These are phyloP conservation scores for Datisca glomerata DNA, from an alignment of 306 rosid species.

Conservation along the genomic window DNA sequence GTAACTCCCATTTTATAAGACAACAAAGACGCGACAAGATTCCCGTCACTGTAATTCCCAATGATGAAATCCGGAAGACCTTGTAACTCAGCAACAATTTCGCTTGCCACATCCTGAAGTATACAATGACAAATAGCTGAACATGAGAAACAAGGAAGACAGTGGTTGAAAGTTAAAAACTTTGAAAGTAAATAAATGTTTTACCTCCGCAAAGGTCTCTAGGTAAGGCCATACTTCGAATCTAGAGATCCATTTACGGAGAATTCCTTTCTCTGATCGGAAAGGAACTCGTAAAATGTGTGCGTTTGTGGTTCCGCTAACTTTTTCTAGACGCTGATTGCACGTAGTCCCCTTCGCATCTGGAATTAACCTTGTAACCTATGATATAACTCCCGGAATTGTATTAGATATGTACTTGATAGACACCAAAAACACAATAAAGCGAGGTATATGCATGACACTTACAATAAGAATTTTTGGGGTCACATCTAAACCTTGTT, in stretches of 20 bases:
- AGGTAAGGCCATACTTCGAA: conserved; percentile 93
- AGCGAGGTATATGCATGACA: too few species aligned
- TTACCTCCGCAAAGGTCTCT: conserved; percentile 87
- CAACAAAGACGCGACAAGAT: conserved; percentile 85
- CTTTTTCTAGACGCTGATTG: conserved; percentile 88
- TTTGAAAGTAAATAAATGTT: background rate
- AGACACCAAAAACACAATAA: background rate
- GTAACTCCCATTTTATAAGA: conserved; percentile 88
- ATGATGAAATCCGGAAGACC: conserved; percentile 76
- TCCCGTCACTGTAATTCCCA: conserved; percentile 95
- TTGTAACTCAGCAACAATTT: conserved; percentile 73
- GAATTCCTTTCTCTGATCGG: conserved; percentile 60
- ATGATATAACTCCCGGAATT: conserved; percentile 4
- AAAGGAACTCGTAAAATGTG: conserved; percentile 92
- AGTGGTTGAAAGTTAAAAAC: background rate
- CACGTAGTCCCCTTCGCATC: conserved; percentile 91
- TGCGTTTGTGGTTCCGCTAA: conserved; percentile 65
- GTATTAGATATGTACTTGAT: background rate
- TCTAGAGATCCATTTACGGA: conserved; percentile 91
- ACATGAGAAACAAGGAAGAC: background rate
- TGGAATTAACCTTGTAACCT: conserved; percentile 85
- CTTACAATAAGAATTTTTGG: conserved; percentile 85
- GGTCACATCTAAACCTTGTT: conserved; percentile 61
- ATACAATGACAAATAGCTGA: background rate
- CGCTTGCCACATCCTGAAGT: conserved; percentile 68